A percentile compares a stretch with the other conserved stretches of the same genome.
Evolutionary conservation across 106 monocot species (phyloP).

Genomic region (Posidonia australis): DNA sequence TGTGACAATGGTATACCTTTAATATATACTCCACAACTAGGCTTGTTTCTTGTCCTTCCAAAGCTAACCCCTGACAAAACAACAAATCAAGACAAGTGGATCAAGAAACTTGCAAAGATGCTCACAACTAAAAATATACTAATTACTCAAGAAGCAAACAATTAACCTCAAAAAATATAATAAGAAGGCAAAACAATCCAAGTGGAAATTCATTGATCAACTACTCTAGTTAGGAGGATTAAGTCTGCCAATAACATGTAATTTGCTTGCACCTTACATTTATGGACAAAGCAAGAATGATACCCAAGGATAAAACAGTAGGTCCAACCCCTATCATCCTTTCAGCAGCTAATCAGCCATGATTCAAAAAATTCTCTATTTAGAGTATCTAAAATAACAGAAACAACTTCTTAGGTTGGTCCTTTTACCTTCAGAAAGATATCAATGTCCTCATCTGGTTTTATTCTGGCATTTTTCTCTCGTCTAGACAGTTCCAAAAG

Average conservation of each 20-base stretch:
- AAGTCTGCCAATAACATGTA: too few relatives aligned
- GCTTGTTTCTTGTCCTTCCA: slow-evolving; percentile 71
- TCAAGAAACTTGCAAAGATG: background rate
- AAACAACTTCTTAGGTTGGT: background rate
- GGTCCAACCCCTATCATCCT: too few relatives aligned
- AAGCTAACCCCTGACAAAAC: slow-evolving; percentile 58
- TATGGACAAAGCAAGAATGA: too few relatives aligned
- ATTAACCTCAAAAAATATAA: too few relatives aligned
- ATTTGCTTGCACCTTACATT: too few relatives aligned
- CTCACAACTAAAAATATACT: background rate
- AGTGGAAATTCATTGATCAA: too few relatives aligned
- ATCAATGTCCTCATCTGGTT: slow-evolving; percentile 98
- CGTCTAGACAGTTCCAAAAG: slow-evolving; percentile 86
- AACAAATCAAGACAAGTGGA: background rate
- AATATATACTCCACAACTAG: slow-evolving; percentile 96
- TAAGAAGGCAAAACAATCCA: too few relatives aligned
- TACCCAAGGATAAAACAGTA: too few relatives aligned
- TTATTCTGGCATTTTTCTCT: slow-evolving; percentile 88
- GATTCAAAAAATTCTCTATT: background rate
- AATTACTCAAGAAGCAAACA: background rate
- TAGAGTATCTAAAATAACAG: background rate
- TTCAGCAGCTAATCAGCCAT: background rate
- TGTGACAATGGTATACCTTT: slow-evolving; percentile 49
- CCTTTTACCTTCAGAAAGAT: slow-evolving; percentile 85
- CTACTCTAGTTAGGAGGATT: too few relatives aligned